phyloP scores from a whole-genome alignment of 768 basidiomycete species.

The Leucosporidium scottii region DNA sequence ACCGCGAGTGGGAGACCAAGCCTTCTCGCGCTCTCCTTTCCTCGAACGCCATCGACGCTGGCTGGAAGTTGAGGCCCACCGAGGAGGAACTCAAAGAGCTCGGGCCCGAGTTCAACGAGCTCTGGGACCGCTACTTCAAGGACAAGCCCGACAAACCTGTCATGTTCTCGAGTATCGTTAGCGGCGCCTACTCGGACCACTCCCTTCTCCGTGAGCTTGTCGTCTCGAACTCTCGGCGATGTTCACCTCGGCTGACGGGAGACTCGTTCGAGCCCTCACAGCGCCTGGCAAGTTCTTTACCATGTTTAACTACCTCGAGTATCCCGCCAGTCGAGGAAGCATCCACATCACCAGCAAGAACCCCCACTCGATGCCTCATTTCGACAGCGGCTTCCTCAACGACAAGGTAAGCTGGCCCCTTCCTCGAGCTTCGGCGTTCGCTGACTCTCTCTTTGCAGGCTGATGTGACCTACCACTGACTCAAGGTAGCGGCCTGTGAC shows the following conservation, averaged over 20 bases:
- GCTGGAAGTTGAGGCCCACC: constrained; percentile 66
- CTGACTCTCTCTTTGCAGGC: background rate
- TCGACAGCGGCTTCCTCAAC: constrained; percentile 53
- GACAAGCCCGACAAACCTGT: constrained; percentile 70
- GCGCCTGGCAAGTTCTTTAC: constrained; percentile 48
- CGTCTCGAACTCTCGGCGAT: too few species aligned
- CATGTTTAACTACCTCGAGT: constrained; percentile 50
- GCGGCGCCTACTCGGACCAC: constrained; percentile 66
- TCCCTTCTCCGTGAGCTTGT: background rate
- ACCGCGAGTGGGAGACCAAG: background rate
- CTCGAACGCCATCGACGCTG: constrained; percentile 66
- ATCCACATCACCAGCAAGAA: constrained; percentile 39
- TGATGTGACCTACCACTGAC: too few species aligned
- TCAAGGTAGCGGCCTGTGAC: constrained; percentile 39
- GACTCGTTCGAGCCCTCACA: background rate
- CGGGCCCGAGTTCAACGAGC: constrained; percentile 60
- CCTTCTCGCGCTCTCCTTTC: constrained; percentile 50
- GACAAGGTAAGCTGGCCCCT: too few species aligned
- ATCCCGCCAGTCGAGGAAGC: constrained; percentile 66
- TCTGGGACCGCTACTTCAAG: constrained; percentile 66
- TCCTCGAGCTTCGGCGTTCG: too few species aligned
- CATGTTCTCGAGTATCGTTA: constrained; percentile 52
- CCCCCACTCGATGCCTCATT: constrained; percentile 39
- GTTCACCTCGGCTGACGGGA: too few species aligned
- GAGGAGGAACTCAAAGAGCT: constrained; percentile 65